These are phyloP conservation scores for Uronychia binucleata DNA, from an alignment of 73 alveolate species.

Conservation along the genomic window DNA sequence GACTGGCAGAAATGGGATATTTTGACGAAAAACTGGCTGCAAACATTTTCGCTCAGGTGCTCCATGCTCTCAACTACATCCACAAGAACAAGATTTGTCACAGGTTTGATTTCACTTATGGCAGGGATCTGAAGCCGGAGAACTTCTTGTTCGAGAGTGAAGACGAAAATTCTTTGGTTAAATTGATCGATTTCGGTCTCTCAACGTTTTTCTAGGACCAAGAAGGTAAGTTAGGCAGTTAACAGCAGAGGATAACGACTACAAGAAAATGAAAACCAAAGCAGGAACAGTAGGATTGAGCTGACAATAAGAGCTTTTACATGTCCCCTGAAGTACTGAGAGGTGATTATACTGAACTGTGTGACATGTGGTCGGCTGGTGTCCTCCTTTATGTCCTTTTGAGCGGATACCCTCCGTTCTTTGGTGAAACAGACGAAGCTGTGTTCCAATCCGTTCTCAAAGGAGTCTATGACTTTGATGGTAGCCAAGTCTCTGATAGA, in stretches of 20 bases:
- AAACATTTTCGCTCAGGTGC: slow-evolving; percentile 41
- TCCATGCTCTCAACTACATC: slow-evolving; percentile 79
- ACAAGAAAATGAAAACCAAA: slow-evolving; percentile 37
- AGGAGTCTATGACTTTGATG: slow-evolving; percentile 48
- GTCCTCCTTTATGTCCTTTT: slow-evolving; percentile 56
- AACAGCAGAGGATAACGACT: slow-evolving; percentile 51
- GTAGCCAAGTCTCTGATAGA: slow-evolving; percentile 13
- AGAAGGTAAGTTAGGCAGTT: background rate
- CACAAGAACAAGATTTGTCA: slow-evolving; percentile 83
- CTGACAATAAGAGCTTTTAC: slow-evolving; percentile 12
- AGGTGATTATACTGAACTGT: slow-evolving; percentile 43
- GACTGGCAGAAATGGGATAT: slow-evolving; percentile 75
- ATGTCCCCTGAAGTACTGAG: slow-evolving; percentile 65
- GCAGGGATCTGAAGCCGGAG: slow-evolving; percentile 92
- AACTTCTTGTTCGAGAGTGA: slow-evolving; percentile 73
- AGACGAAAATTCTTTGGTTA: slow-evolving; percentile 9
- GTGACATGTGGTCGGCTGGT: slow-evolving; percentile 77
- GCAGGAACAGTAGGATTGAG: slow-evolving; percentile 44
- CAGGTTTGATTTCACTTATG: background rate
- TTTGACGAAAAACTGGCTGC: slow-evolving; percentile 88
- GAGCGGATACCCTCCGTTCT: slow-evolving; percentile 64
- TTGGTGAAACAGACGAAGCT: slow-evolving; percentile 31
- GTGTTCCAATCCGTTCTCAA: slow-evolving; percentile 19
- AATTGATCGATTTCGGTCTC: slow-evolving; percentile 62
- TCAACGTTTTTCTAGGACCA: slow-evolving; percentile 12